Evolutionary conservation across 179 eudicot species (phyloP), one percentile per base, ranked within the genome.

Genomic region (Spinacia oleracea): DNA sequence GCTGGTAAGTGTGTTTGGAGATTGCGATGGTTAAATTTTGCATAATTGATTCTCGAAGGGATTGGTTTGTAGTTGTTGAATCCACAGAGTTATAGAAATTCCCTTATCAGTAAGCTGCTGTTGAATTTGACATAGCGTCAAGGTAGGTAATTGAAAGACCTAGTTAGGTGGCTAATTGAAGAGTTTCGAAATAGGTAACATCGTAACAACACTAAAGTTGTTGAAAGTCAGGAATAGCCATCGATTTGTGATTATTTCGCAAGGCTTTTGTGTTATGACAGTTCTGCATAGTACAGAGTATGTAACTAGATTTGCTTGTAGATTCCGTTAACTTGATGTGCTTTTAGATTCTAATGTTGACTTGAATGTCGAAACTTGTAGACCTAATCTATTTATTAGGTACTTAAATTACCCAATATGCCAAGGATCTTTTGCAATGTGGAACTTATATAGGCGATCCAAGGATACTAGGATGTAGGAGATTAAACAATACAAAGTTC

Each of bases 361-460:
- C 62, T 50, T 72, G 18, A 27, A 50, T 72, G 60, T 72, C 32
- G 15, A 72, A 46, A 7, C 1, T 31, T 50, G 60, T 50, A 51
- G 59, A 18, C 27, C 20, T 31, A 48, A 50, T 72, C 55, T 42
- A 4, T 69, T 38, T 9, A 25, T 34, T 62, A 62, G 58, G 16
- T 27, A 29, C 18, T 18, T 51, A 53, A 50, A 31, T 3, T 72
- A 15, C 21, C 38, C 56, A 0, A 27, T 70, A 23, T 70, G 10
- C 53, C 8, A 70, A 46, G 72, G 32, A 68, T 42, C 15, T 27
- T 71, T 48, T 0, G 16, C 34, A 14, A 6, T 50, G 75, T 18
- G 45, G 62, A 29, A 51, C 62, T 71, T 29, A 50, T 71, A 55
- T 71, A 71, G 75, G 42, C 50, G 60, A 32, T 71, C 27, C 21